These are phyloP conservation scores for Hanseniaspora thailandica DNA, from an alignment of 805 yeast species.

Conservation along the genomic window DNA sequence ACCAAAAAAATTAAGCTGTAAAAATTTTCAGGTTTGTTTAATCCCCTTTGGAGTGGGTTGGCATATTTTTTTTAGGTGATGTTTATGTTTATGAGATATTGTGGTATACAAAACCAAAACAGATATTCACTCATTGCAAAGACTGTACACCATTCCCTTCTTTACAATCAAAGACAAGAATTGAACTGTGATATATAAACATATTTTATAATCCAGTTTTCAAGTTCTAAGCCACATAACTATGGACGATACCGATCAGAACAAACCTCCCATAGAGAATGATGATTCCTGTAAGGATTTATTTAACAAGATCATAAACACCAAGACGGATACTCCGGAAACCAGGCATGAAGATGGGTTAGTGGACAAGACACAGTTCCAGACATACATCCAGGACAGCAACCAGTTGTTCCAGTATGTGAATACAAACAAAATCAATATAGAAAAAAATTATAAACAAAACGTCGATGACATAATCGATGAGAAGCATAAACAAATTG, in stretches of 20 bases:
- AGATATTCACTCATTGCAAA: too few species aligned
- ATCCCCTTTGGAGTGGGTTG: too few species aligned
- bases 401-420: constrained; percentile 10
- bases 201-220: background rate
- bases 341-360: background rate
- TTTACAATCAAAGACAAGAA: background rate
- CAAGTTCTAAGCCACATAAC: background rate
- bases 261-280: background rate
- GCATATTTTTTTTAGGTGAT: too few species aligned
- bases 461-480: background rate
- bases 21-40: background rate
- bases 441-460: background rate
- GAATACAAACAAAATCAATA: background rate
- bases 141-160: too few species aligned
- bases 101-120: too few species aligned
- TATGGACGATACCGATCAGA: background rate
- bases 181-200: background rate
- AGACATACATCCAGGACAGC: constrained; percentile 5
- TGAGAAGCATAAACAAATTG: constrained; percentile 8
- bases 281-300: background rate
- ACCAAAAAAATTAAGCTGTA: background rate
- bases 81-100: too few species aligned
- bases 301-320: background rate
- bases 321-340: background rate
- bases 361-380: constrained; percentile 2